Evolutionary conservation across 2,329 filamentous ascomycete species (phyloP), one percentile per base, ranked within the genome.

Genomic region (Hirsutella minnesotensis): DNA sequence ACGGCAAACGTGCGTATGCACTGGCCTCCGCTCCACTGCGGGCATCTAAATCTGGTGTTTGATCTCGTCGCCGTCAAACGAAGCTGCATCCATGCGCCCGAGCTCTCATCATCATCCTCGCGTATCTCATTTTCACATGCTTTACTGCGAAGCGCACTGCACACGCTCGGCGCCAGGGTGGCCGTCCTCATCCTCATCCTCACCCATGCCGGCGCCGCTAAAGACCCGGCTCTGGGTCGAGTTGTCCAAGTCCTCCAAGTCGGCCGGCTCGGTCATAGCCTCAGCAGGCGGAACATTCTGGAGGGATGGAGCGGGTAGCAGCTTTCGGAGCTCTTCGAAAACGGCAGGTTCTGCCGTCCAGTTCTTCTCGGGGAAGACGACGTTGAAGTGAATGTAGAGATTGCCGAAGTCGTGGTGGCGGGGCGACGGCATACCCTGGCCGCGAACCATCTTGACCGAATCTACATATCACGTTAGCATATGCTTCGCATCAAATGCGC

Each of bases 371-470:
- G 92, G 92, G 76, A 98, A 96, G 69, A 94, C 95, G 67, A 98
- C 88, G 57, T 86, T 82, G 70, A 98, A 98, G 61, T 94, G 87
- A 58, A 98, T 88, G 72, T 92, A 98, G 55, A 98, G 73, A 69
- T 98, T 95, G 57, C 92, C 92, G 59, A 77, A 81, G 66, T 96
- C 86, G 72, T 98, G 92, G 66, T 96, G 92, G 55, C 92, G 81
- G 66, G 79, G 84, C 4, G 92, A 94, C 35, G 92, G 92, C 92
- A 98, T 98, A 63, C 92, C 92, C 68, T 98, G 92, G 51, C 88
- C 89, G 51, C 86, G 86, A 57, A 98, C 82, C 66, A 95, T 84
- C 72, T 95, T 96, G 62, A 96, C 77, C 52, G 86, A 73, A 53
- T 86, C 92, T 95, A 54, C 3, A 42, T 18, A n/a, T 7, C 13